Evolutionary conservation across 805 yeast species (phyloP).

Genomic region (Cyberlindnera euphorbiae): DNA sequence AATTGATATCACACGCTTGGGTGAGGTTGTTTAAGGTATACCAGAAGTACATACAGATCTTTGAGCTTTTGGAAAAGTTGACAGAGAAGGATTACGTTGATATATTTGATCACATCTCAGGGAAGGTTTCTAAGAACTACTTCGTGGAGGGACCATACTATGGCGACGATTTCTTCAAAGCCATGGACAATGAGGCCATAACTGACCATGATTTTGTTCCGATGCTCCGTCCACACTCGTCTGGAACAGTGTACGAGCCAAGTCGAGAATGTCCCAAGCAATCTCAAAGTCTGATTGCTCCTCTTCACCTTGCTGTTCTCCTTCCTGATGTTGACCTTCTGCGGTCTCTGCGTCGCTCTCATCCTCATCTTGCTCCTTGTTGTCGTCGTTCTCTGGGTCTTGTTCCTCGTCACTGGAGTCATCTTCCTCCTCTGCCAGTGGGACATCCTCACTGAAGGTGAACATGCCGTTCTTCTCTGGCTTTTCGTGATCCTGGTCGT

Average conservation of each 20-base stretch:
- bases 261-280: conserved; percentile 84
- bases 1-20: conserved; percentile 9
- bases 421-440: conserved; percentile 31
- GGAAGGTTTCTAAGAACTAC: conserved; percentile 4
- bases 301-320: conserved; percentile 13
- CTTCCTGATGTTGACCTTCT: conserved; percentile 13
- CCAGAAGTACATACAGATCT: conserved; percentile 9
- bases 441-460: conserved; percentile 35
- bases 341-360: conserved; percentile 18
- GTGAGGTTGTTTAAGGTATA: conserved; percentile 5
- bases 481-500: conserved; percentile 23
- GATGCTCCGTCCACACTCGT: conserved; percentile 25
- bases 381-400: conserved; percentile 13
- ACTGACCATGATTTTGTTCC: conserved; percentile 40
- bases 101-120: conserved; percentile 14
- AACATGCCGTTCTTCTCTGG: conserved; percentile 26
- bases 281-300: conserved; percentile 74
- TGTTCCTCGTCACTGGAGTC: conserved; percentile 15
- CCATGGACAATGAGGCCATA: conserved; percentile 4
- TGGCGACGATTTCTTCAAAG: conserved; percentile 1
- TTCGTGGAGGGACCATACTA: conserved; percentile 1
- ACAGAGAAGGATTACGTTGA: conserved; percentile 18
- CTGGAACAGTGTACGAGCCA: conserved; percentile 65
- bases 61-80: conserved; percentile 15
- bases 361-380: conserved; percentile 26